phyloP scores from a whole-genome alignment of 345 rosid genomes.

The Erysimum cheiranthoides region DNA sequence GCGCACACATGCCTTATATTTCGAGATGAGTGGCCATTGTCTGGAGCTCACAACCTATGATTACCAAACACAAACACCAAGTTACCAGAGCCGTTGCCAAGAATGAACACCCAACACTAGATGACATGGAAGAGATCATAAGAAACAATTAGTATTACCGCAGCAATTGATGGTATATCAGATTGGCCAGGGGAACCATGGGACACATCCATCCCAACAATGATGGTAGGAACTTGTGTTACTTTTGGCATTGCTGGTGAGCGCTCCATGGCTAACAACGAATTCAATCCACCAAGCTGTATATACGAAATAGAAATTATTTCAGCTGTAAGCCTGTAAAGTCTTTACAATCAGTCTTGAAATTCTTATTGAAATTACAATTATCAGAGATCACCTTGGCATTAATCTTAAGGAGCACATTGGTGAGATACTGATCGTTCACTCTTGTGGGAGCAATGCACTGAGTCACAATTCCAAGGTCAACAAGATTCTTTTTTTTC shows the following conservation, averaged over 20 bases:
- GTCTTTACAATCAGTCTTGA: constrained; percentile 6
- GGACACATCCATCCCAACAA: constrained; percentile 96
- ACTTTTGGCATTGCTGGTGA: constrained; percentile 70
- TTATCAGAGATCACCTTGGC: constrained; percentile 67
- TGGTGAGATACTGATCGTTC: constrained; percentile 89
- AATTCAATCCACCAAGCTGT: constrained; percentile 95
- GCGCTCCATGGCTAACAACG: constrained; percentile 69
- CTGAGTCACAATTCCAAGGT: constrained; percentile 87
- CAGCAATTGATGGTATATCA: constrained; percentile 89
- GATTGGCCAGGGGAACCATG: constrained; percentile 96
- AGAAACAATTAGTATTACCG: constrained; percentile 53
- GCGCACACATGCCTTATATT: constrained; percentile 85
- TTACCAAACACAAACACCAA: constrained; percentile 23
- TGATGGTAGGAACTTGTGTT: constrained; percentile 77
- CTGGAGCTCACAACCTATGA: constrained; percentile 78
- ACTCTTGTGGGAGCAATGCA: constrained; percentile 81
- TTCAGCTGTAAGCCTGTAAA: constrained; percentile 2
- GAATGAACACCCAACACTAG: background rate
- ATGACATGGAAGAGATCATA: constrained; percentile 1
- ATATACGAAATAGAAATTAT: constrained; percentile 1
- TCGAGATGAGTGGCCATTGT: constrained; percentile 86
- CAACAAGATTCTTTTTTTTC: constrained; percentile 79
- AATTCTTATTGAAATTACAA: background rate
- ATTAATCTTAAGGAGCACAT: constrained; percentile 86
- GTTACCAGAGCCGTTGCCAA: background rate